phyloP scores from a whole-genome alignment of 495 filamentous ascomycete species.

The Aspergillus steynii region DNA sequence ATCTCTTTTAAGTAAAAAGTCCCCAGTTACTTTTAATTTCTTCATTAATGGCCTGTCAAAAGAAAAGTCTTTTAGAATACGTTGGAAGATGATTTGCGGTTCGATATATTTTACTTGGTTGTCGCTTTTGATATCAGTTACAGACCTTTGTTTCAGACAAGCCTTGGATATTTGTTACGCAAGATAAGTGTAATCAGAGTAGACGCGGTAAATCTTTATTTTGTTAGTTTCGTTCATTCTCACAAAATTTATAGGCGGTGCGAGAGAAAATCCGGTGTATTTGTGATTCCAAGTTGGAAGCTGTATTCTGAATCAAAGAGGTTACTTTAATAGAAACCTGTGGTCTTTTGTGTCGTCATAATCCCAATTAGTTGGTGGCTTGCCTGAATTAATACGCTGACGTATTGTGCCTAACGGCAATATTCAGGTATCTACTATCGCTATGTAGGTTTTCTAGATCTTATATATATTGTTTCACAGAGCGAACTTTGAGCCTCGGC shows the following conservation, averaged over 20 bases:
- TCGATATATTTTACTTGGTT: constrained; percentile 8
- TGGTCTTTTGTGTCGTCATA: constrained; percentile 1
- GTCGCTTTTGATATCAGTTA: constrained; percentile 1
- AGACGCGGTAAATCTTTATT: constrained; percentile 4
- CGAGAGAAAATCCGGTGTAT: background rate
- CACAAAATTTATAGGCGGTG: constrained; percentile 5
- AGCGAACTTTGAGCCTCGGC: too few species aligned
- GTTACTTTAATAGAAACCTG: constrained; percentile 8
- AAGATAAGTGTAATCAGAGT: constrained; percentile 9
- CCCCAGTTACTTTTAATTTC: constrained; percentile 8
- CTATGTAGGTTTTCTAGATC: constrained; percentile 1
- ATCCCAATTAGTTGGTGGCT: constrained; percentile 1
- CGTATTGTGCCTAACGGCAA: constrained; percentile 1
- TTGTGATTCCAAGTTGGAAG: constrained; percentile 1
- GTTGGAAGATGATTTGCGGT: constrained; percentile 2
- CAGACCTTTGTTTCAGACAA: background rate
- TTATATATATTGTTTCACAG: too few species aligned
- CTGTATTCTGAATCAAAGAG: constrained; percentile 7
- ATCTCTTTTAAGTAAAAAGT: constrained; percentile 2
- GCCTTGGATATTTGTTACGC: constrained; percentile 1
- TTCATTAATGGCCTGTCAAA: constrained; percentile 4
- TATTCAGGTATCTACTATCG: constrained; percentile 9
- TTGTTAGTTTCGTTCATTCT: constrained; percentile 6
- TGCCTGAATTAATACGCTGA: constrained; percentile 6
- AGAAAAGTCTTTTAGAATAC: constrained; percentile 5